These are phyloP conservation scores for Rhipidocladum racemiflorum DNA, from an alignment of 176 grass and related monocot species.

Conservation along the genomic window DNA sequence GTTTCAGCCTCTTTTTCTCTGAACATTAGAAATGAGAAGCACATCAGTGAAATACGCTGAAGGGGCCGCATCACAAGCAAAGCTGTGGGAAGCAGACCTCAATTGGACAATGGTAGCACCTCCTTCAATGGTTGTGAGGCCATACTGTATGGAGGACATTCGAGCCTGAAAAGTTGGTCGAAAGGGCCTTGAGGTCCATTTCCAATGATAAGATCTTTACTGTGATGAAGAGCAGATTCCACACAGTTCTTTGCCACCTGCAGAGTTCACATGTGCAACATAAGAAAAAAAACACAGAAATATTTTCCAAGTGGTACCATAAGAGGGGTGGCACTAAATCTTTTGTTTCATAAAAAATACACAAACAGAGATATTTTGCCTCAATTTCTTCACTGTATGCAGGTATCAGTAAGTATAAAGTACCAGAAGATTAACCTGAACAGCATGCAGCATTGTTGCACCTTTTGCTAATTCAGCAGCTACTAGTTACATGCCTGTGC, in stretches of 20 bases:
- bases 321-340: neutral
- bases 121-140: slow-evolving; percentile 59
- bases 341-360: neutral
- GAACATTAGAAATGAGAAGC: slow-evolving; percentile 17
- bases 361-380: neutral
- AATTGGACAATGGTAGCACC: slow-evolving; percentile 82
- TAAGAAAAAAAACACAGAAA: neutral
- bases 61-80: neutral
- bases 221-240: slow-evolving; percentile 72
- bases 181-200: slow-evolving; percentile 90
- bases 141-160: slow-evolving; percentile 40
- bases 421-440: slow-evolving; percentile 46
- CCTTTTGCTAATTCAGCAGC: slow-evolving; percentile 93
- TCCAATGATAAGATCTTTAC: slow-evolving; percentile 75
- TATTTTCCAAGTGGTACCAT: neutral
- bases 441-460: slow-evolving; percentile 65
- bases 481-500: too few relatives aligned
- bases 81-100: slow-evolving; percentile 42
- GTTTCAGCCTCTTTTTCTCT: slow-evolving; percentile 81
- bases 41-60: neutral
- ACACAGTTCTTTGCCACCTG: slow-evolving; percentile 83
- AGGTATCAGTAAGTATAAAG: neutral
- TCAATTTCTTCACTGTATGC: neutral
- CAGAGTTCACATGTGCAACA: slow-evolving; percentile 26
- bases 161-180: slow-evolving; percentile 74